Conservation (phyloP, 1,139 yeast genomes). For the Candida frijolesensis region DNA sequence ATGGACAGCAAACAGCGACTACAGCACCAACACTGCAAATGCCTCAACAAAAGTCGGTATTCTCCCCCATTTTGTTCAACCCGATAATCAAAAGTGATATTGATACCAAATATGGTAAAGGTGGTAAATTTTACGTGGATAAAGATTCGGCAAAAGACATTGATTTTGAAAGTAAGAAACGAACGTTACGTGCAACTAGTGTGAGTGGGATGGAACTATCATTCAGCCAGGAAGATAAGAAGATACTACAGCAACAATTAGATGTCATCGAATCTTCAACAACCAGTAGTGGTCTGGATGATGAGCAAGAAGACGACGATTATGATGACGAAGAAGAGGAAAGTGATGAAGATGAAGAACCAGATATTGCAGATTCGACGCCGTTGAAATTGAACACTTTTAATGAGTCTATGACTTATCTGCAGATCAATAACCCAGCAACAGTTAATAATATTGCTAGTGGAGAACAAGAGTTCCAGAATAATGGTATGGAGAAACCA, state of each 20-base stretch:
- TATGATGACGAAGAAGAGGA: constrained; percentile 30
- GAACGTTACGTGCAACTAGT: constrained; percentile 42
- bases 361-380: constrained; percentile 23
- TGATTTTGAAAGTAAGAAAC: constrained; percentile 25
- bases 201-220: constrained; percentile 38
- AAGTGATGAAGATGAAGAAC: constrained; percentile 21
- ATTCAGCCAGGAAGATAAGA: constrained; percentile 16
- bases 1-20: constrained; percentile 9
- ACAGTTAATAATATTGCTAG: neutral
- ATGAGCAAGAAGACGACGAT: constrained; percentile 27
- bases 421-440: neutral
- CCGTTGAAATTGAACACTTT: constrained; percentile 35
- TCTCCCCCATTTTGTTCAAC: constrained; percentile 79
- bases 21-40: constrained; percentile 11
- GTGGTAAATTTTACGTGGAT: constrained; percentile 78
- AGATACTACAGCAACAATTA: constrained; percentile 18
- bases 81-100: constrained; percentile 75
- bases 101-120: constrained; percentile 81
- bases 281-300: constrained; percentile 5
- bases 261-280: constrained; percentile 13
- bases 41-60: constrained; percentile 48
- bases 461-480: neutral
- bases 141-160: constrained; percentile 32
- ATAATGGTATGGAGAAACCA: constrained; percentile 1
- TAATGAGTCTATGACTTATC: constrained; percentile 18